Base-by-base conservation (phyloP, 768 basidiomycete species). In the Boletus sp. region DNA sequence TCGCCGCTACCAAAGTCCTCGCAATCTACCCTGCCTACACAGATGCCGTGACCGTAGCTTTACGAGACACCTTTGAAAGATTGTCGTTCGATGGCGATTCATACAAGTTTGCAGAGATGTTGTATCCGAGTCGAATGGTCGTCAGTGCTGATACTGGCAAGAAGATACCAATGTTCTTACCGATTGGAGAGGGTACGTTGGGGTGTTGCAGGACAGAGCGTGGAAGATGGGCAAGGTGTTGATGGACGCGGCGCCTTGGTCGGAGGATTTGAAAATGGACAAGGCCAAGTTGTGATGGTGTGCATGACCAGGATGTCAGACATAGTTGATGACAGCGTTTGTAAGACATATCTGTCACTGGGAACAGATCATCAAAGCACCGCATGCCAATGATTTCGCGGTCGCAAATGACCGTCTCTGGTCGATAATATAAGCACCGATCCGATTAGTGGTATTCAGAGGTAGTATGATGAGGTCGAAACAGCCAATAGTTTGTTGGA, bases 121-220 rank as follows among this genome's bases (percentile, higher is more conserved):
- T 62, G n/a, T n/a, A n/a, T n/a, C n/a, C n/a, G n/a, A 20, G 48
- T 9, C 50, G 33, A 4, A 9, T 65, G 30, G 56, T 53, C 33
- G 12, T 28, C 18, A 6, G 30, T 8, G 33, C 28, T 2, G 44
- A 30, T 4, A 1, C 49, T 7, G 54, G 52, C 15, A n/a, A 53
- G 3, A 54, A 59, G 15, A 45, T 62, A 3, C 49, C 60, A 0
- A 5, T 54, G 20, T 49, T 39, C 15, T 33, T 67, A 28, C 58
- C 56, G 7, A 55, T 58, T 8, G 55, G 58, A 5, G 39, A 58
- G 9, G 67, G 59, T 35, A 28, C 58, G 8, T 32, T 65, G 41
- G 52, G 24, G 42, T n/a, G 17, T 20, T 54, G 28, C 20, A 56
- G 7, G 42, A 10, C 3, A 66, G 44, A 35, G 7, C 40, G 39